Conservation (phyloP, 2,329 filamentous ascomycete genomes). For the Neoarthrinium moseri region DNA sequence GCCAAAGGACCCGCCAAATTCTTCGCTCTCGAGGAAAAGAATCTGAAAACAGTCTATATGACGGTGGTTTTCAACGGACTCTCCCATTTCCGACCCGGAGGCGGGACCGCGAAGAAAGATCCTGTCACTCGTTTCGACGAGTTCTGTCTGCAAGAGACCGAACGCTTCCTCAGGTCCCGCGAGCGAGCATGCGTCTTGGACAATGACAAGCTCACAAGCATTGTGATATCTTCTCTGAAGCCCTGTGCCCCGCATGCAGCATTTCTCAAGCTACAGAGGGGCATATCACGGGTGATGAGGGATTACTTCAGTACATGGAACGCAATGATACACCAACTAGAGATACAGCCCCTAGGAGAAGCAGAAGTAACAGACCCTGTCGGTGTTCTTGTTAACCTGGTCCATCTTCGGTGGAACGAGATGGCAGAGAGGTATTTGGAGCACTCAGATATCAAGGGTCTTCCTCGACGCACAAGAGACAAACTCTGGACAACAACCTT, state of each 20-base stretch:
- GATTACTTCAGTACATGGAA: conserved; percentile 11
- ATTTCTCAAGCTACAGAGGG: not conserved
- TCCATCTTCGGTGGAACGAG: conserved; percentile 12
- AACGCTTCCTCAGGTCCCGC: conserved; percentile 7
- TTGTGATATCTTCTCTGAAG: conserved; percentile 12
- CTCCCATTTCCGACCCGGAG: conserved; percentile 8
- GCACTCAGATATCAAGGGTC: not conserved
- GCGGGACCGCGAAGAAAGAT: not conserved
- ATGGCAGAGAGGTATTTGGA: conserved; percentile 14
- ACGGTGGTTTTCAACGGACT: conserved; percentile 17
- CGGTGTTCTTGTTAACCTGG: conserved; percentile 13
- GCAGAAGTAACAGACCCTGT: not conserved
- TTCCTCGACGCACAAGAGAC: not conserved
- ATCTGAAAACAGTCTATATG: conserved; percentile 12
- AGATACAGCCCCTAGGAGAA: not conserved
- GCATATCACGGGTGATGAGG: not conserved
- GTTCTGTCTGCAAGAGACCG: conserved; percentile 15
- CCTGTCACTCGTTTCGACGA: conserved; percentile 15
- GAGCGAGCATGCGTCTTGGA: conserved; percentile 9
- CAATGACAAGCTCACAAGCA: conserved; percentile 3
- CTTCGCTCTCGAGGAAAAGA: conserved; percentile 18
- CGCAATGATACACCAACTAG: conserved; percentile 5
- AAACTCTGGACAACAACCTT: not conserved
- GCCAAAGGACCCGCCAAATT: conserved; percentile 14
- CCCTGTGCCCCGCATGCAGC: conserved; percentile 9